phyloP scores from a whole-genome alignment of 345 rosid species.

The Capsella bursapastoris region DNA sequence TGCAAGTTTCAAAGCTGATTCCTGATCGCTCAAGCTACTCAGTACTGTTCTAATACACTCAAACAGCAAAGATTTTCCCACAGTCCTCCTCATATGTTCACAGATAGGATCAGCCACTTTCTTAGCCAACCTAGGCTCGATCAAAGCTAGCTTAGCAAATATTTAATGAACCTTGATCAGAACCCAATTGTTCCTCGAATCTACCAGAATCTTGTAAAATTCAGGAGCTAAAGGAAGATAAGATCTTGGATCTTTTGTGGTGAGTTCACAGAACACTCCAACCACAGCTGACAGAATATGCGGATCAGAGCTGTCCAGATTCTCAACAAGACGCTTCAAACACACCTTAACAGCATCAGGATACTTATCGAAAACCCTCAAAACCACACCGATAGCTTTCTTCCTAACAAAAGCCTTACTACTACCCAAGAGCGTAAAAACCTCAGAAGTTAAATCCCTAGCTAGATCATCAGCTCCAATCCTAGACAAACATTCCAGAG shows the following conservation, averaged over 20 bases:
- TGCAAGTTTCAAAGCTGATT: slow-evolving; percentile 81
- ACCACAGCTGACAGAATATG: slow-evolving; percentile 66
- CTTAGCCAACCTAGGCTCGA: slow-evolving; percentile 88
- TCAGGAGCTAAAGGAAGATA: slow-evolving; percentile 91
- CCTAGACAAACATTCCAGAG: slow-evolving; percentile 77
- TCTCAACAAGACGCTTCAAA: slow-evolving; percentile 89
- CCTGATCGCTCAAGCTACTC: slow-evolving; percentile 83
- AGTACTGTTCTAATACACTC: slow-evolving; percentile 87
- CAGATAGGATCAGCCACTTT: slow-evolving; percentile 83
- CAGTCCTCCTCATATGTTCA: slow-evolving; percentile 84
- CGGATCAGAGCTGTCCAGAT: slow-evolving; percentile 76
- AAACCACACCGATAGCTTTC: slow-evolving; percentile 74
- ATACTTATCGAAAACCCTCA: slow-evolving; percentile 80
- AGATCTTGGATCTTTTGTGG: slow-evolving; percentile 68
- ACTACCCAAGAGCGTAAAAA: slow-evolving; percentile 73
- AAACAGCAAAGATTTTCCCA: slow-evolving; percentile 81
- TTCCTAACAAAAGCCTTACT: slow-evolving; percentile 71
- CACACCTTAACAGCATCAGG: slow-evolving; percentile 92
- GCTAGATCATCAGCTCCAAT: slow-evolving; percentile 83
- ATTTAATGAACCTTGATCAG: slow-evolving; percentile 87
- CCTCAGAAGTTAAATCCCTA: slow-evolving; percentile 84
- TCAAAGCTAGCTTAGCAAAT: slow-evolving; percentile 69
- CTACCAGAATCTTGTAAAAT: slow-evolving; percentile 78
- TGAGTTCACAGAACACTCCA: slow-evolving; percentile 86
- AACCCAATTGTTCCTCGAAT: slow-evolving; percentile 93